Base-by-base conservation (phyloP, 2,329 filamentous ascomycete genomes). In the Clarireedia sp. region DNA sequence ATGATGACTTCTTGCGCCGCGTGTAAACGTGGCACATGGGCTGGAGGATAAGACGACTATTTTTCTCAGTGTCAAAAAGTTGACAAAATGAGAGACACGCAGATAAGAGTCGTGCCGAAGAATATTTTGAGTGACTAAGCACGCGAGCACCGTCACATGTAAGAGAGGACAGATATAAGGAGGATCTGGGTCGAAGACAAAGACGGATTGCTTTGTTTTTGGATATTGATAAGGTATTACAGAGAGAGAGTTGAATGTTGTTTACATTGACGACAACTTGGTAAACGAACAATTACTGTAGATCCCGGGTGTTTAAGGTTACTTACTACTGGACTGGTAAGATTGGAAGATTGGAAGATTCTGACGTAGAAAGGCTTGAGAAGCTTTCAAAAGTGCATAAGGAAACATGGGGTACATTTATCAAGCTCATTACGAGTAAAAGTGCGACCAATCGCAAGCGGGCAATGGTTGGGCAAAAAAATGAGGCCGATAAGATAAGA, bases 1-100 rank as follows among this genome's bases (percentile, higher is more conserved):
- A 68, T 68, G 63, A 56, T 68, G 61, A 49, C 54, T 62, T 56
- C 56, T 56, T 62, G 62, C 60, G 63, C 64, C 64, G 62, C 62
- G 60, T 50, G 57, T 52, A 49, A 29, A 55, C 52, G 59, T 61
- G 64, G 64, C 66, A 68, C 63, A 64, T 59, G 56, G 48, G 43
- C 33, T 52, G 53, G 24, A 41, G 40, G n/a, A 41, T 19, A 41
- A 37, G 41, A 43, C 37, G 47, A 47, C 44, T 56, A 48, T 45
- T 41, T 49, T 41, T 52, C 47, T 56, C 56, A 44, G 51, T 45
- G 56, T 17, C 17, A 53, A 55, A 51, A 56, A 44, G 58, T 56
- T 45, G 51, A 59, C 51, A 36, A 41, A 14, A 41, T 8, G 38
- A 41, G 38, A 19, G n/a, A 43, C 40, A 50, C 16, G 29, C 33